Evolutionary conservation across 2,329 filamentous ascomycete genomes (phyloP), one percentile per base, ranked within the genome.

Genomic region (Helicocarpus griseus): DNA sequence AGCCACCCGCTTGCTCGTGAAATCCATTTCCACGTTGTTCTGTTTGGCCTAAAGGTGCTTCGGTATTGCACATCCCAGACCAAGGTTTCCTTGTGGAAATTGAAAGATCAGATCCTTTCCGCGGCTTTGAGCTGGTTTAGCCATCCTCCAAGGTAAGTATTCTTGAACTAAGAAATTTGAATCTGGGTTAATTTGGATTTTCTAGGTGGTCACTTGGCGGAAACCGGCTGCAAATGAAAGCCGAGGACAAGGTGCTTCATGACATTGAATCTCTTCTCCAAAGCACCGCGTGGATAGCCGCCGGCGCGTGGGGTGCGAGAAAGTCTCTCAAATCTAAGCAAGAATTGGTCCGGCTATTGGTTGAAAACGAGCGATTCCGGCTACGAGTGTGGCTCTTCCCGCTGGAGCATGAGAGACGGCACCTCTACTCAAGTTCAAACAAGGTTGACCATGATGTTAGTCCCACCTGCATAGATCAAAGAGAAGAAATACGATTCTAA

Each of bases 331-430:
- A 85, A 51, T 71, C 79, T 8, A 97, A 94, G 67, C 88, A 95
- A 63, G 83, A 89, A 54, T 73, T 99, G n/a, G 73, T 98, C 21
- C 77, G 85, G 19, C 68, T 89, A 5, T 75, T 98, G 4, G 74
- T 98, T 21, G 84, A 89, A 53, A 93, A 87, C 61, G 93, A 99
- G 68, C 83, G 89, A 60, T 79, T 80, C 2, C 83, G 91, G 40
- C 75, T 99, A 38, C 81, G 78, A 40, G 93, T 98, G 5, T 99
- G 94, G 94, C 79, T 95, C 31, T 85, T 83, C 61, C 94, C 93
- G 1, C 72, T 95, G 33, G 81, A 81, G 54, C 80, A 85, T 43
- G 76, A 81, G 36, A 76, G 74, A 56, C 80, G 77, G 60, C 69
- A 76, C 57, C 69, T 77, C 52, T 72, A 74, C 33, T 68, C 73